Evolutionary conservation across 768 basidiomycete genomes (phyloP).

Genomic region (Xanthoconium stramineum): DNA sequence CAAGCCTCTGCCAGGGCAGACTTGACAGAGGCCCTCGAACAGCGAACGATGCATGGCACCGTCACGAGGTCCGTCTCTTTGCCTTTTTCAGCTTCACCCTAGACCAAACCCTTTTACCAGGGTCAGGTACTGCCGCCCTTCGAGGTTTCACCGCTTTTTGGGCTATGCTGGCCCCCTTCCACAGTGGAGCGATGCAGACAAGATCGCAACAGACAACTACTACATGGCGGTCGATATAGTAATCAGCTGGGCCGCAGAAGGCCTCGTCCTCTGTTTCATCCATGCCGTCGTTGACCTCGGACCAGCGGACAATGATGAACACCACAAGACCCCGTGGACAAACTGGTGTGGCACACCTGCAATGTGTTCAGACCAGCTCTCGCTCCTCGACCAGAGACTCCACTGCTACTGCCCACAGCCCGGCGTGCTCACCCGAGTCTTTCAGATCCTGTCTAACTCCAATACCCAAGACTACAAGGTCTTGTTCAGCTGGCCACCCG

Average conservation of each 20-base stretch:
- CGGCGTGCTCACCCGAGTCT: slow-evolving; percentile 57
- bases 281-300: slow-evolving; percentile 77
- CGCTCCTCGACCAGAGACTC: slow-evolving; percentile 58
- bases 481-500: slow-evolving; percentile 77
- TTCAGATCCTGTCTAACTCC: slow-evolving; percentile 71
- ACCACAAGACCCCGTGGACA: slow-evolving; percentile 70
- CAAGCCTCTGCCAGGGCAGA: slow-evolving; percentile 71
- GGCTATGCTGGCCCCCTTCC: slow-evolving; percentile 57
- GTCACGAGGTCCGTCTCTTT: slow-evolving; percentile 60
- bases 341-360: slow-evolving; percentile 85
- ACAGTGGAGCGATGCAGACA: slow-evolving; percentile 63
- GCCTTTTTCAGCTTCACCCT: slow-evolving; percentile 11
- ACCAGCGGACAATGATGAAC: slow-evolving; percentile 70
- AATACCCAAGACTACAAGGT: slow-evolving; percentile 48
- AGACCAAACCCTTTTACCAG: slow-evolving; percentile 38
- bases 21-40: slow-evolving; percentile 68
- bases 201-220: slow-evolving; percentile 63
- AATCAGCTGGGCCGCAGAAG: slow-evolving; percentile 86
- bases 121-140: slow-evolving; percentile 76
- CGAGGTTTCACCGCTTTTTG: slow-evolving; percentile 67
- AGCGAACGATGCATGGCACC: slow-evolving; percentile 75
- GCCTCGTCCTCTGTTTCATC: slow-evolving; percentile 84
- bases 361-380: slow-evolving; percentile 55
- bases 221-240: slow-evolving; percentile 89
- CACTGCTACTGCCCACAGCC: slow-evolving; percentile 51